Evolutionary conservation across 768 basidiomycete species (phyloP), one percentile per base, ranked within the genome.

Genomic region (Tremella yokohamensis): DNA sequence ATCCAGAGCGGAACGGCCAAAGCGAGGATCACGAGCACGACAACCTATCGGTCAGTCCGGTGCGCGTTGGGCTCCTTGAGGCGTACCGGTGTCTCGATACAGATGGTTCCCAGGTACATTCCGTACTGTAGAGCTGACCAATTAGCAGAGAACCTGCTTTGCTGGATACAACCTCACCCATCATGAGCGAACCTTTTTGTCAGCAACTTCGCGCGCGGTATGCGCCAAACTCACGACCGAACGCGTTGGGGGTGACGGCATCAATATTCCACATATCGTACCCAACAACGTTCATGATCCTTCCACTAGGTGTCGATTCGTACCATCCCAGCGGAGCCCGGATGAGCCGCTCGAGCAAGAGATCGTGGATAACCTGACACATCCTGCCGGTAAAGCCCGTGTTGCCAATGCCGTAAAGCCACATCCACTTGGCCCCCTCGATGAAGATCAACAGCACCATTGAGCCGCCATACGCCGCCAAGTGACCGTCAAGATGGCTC

Each of bases 271-370:
- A 55, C 8, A 71, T 62, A 59, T 76, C 75, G 24, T 65, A 63
- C 26, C 67, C 62, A 54, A 73, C 69, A 15, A 74, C 60, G 56
- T 73, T 74, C 45, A 76, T 52, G n/a, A 76, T 39, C 16, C 75
- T 44, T 2, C 70, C 73, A 3, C 54, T 49, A 4, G 73, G 73
- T 3, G 69, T 75, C 3, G 51, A 57, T 22, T 75, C 73, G 54
- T 68, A 73, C 44, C 68, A 73, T 3, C 52, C 34, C n/a, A 76
- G 44, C 0, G 74, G 70, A 1, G 68, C 70, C 6, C 25, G n/a
- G 37, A 61, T 59, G 0, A 74, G 48, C 15, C 45, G 58, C 8
- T 62, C 55, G 6, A 74, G 26, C 12, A 69, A 29, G 42, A 45
- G 49, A 16, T 60, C 51, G 40, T 74, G 72, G 13, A 72, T 68